These are phyloP conservation scores for Darksidea phi DNA, from an alignment of 495 filamentous ascomycete species.

Conservation along the genomic window DNA sequence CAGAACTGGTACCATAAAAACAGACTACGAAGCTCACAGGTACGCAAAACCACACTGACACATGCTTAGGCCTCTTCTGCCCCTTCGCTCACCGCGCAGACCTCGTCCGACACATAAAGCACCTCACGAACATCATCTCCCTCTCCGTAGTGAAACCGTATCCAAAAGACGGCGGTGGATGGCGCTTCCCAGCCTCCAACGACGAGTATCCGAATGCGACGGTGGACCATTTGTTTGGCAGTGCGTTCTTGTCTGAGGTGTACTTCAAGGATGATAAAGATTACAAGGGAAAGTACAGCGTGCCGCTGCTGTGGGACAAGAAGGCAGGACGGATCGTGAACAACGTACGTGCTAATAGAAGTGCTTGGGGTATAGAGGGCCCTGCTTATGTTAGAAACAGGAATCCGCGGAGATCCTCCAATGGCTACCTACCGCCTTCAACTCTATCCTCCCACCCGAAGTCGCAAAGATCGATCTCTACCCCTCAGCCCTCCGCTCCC, in stretches of 20 bases:
- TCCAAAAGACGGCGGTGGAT: conserved; percentile 49
- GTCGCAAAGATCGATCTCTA: conserved; percentile 47
- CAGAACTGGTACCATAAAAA: neutral
- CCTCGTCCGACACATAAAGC: conserved; percentile 42
- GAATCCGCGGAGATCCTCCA: conserved; percentile 55
- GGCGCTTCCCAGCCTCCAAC: conserved; percentile 50
- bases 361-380: neutral
- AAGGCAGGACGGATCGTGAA: conserved; percentile 50
- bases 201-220: conserved; percentile 54
- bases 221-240: conserved; percentile 52
- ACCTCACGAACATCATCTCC: conserved; percentile 41
- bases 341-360: conserved; percentile 40
- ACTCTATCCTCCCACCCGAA: conserved; percentile 42
- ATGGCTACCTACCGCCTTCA: conserved; percentile 53
- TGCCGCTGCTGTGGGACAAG: conserved; percentile 60
- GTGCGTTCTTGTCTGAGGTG: conserved; percentile 52
- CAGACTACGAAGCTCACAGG: neutral
- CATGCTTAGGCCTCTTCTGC: conserved; percentile 51
- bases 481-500: conserved; percentile 43
- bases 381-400: conserved; percentile 7
- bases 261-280: conserved; percentile 54
- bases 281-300: conserved; percentile 55
- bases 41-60: too few relatives aligned
- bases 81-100: conserved; percentile 54
- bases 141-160: conserved; percentile 43